Evolutionary conservation across 2,329 filamentous ascomycete genomes (phyloP), one percentile per base, ranked within the genome.

Genomic region (Diplocarpon rosae): DNA sequence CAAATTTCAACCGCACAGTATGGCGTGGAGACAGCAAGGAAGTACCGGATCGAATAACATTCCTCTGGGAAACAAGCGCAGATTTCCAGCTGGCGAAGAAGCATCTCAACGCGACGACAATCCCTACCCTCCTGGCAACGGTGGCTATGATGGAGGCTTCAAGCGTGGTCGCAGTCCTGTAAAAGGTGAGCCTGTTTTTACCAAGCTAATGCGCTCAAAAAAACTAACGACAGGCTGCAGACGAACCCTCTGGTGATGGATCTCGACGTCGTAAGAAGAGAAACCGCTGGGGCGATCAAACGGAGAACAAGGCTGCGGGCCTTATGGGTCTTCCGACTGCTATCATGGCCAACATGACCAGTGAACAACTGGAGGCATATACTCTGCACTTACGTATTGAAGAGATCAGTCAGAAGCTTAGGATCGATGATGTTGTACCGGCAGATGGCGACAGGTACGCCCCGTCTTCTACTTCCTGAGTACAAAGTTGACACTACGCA

Each of bases 41-140:
- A 94, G 95, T 63, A 98, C 92, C 15, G 92, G 92, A 42, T 96
- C 93, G 36, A 98, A 98, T 68, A 96, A 95, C 62, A 94, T 98
- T 59, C 92, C 92, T 49, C 71, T 98, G 50, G 92, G 92, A 42
- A 93, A 79, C 57, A 76, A 79, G 54, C 79, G 85, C 59, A 84
- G 89, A 50, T 88, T 93, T 57, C 83, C 79, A 49, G 84, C 80
- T 50, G 84, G 76, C 39, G 77, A 83, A 34, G 58, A 55, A 39
- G 61, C 60, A 52, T 57, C 65, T 46, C 52, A 56, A 39, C 49
- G 48, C 40, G 55, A 58, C 20, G 56, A 60, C 29, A 56, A 52
- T 42, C 45, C 49, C 35, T 59, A 59, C 44, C 55, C 56, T 40
- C 55, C 32, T 39, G 43, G 9, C 13, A 45, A 47, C 17, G 50